Evolutionary conservation across 495 filamentous ascomycete species (phyloP).

Genomic region (Xylaria palmicola): DNA sequence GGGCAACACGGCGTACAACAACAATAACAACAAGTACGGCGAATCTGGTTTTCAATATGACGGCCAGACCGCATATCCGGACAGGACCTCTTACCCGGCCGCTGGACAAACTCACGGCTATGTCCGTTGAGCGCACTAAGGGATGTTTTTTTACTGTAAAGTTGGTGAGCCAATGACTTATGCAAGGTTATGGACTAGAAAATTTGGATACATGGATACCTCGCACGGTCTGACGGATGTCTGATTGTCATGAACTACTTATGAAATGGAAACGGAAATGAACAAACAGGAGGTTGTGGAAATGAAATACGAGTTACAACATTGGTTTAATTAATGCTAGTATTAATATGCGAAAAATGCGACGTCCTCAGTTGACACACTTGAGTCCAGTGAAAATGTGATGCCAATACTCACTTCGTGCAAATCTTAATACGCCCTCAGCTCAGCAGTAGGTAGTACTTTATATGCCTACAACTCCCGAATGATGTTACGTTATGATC

Average conservation of each 20-base stretch:
- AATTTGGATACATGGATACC: background rate
- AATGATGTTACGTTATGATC: too few relatives aligned
- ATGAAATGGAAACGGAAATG: background rate
- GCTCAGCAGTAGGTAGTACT: too few relatives aligned
- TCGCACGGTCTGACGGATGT: background rate
- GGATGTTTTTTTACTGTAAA: background rate
- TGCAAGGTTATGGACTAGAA: background rate
- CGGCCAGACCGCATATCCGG: conserved; percentile 28
- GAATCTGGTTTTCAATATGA: conserved; percentile 22
- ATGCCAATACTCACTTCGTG: too few relatives aligned
- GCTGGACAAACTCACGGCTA: conserved; percentile 21
- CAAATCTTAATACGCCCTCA: too few relatives aligned
- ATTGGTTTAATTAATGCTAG: background rate
- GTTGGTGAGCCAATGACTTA: background rate
- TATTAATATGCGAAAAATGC: background rate
- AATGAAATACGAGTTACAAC: conserved; percentile 1
- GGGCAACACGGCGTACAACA: conserved; percentile 31
- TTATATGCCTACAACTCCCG: too few relatives aligned
- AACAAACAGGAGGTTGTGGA: background rate
- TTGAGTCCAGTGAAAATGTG: too few relatives aligned
- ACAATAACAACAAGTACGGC: conserved; percentile 31
- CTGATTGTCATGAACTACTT: background rate
- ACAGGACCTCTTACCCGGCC: conserved; percentile 20
- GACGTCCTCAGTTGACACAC: too few relatives aligned
- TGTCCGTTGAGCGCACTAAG: background rate